These are phyloP conservation scores for Eremochloa ophiuroides DNA, from an alignment of 176 grass and related monocot species.

Conservation along the genomic window DNA sequence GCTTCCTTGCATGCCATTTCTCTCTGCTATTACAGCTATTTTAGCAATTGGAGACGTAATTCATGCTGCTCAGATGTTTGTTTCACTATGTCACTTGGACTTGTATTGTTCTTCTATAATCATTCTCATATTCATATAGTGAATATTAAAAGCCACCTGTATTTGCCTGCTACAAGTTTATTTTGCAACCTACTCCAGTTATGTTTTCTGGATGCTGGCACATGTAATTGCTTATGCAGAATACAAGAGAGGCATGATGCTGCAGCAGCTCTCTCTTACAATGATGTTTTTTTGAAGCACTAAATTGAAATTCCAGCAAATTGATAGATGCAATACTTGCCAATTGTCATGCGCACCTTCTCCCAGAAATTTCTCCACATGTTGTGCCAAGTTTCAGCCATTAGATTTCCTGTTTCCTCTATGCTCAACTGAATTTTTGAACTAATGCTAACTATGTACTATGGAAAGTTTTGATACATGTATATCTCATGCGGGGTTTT, in stretches of 20 bases:
- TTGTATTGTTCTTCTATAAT: not conserved
- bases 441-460: not conserved
- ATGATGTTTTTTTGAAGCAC: not conserved
- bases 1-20: not conserved
- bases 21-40: slow-evolving; percentile 4
- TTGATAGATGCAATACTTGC: not conserved
- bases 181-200: not conserved
- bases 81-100: slow-evolving; percentile 1
- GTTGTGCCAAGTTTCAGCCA: not conserved
- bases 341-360: not conserved
- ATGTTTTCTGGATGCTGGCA: not conserved
- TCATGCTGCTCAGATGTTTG: not conserved
- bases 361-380: not conserved
- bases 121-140: not conserved
- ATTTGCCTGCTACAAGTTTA: not conserved
- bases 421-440: not conserved
- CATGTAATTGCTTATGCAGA: not conserved
- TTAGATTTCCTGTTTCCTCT: not conserved
- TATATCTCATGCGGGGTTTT: not conserved
- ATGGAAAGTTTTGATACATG: not conserved
- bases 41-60: not conserved
- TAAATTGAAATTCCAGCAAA: not conserved
- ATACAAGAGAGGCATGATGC: not conserved
- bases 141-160: not conserved
- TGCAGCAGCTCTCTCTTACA: not conserved